phyloP scores from a whole-genome alignment of 129 eudicot species.

The Saussurea involucrata region DNA sequence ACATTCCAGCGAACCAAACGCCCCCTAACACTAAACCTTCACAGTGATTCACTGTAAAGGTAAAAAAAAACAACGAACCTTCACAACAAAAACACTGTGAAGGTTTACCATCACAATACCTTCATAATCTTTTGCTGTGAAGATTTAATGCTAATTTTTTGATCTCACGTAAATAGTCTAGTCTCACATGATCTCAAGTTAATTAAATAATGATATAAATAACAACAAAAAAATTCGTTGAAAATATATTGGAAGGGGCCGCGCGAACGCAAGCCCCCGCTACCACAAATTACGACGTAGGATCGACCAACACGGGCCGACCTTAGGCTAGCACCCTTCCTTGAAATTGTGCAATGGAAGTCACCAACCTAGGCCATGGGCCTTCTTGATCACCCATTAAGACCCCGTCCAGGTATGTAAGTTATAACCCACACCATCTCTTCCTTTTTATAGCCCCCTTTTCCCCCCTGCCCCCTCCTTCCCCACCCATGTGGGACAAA shows the following conservation, averaged over 20 bases:
- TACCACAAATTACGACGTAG: conserved; percentile 37
- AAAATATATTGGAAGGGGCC: conserved; percentile 11
- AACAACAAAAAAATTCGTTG: too few relatives aligned
- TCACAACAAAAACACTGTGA: too few relatives aligned
- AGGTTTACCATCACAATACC: too few relatives aligned
- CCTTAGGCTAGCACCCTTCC: conserved; percentile 24
- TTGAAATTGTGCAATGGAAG: conserved; percentile 25
- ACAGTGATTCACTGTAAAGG: too few relatives aligned
- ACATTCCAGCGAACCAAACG: too few relatives aligned
- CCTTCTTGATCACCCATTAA: conserved; percentile 24
- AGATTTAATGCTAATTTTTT: too few relatives aligned
- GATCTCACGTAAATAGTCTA: too few relatives aligned
- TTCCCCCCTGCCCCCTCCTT: neutral
- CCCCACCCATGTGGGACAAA: conserved; percentile 18
- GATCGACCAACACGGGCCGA: conserved; percentile 23
- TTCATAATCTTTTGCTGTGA: too few relatives aligned
- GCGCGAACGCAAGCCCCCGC: conserved; percentile 35
- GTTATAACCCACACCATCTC: neutral
- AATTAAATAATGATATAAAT: too few relatives aligned
- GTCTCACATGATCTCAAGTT: too few relatives aligned
- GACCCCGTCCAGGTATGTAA: conserved; percentile 44
- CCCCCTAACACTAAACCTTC: too few relatives aligned
- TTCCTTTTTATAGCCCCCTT: neutral
- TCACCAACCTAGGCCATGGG: conserved; percentile 30
- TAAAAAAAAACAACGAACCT: too few relatives aligned